Evolutionary conservation across 306 rosid species (phyloP), one percentile per base, ranked within the genome.

Genomic region (Trifolium pratense): DNA sequence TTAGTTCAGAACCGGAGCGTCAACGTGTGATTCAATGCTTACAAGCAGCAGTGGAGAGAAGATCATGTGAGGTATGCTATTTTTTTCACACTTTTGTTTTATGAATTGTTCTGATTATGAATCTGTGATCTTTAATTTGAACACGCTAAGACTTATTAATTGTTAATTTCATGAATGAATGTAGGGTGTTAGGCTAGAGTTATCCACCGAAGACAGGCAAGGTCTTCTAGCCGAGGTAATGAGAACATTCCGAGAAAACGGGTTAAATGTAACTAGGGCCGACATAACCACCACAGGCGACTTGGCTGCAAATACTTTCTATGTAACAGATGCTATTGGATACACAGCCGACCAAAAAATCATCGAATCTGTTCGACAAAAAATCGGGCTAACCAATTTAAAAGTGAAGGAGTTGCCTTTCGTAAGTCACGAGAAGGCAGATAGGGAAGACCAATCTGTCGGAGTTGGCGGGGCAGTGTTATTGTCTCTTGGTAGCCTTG

Each of bases 401-500:
- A 80, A 68, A 78, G 95, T 94, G 68, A 89, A 87, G 83, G 97
- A 90, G 63, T 45, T 89, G 82, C 88, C 99, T 36, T 79, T 86
- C 66, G 61, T 70, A 5, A 75, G 83, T 59, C 79, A 80, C 17
- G 45, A 75, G 32, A 89, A 88, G 70, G 77, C 63, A 25, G 93
- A 84, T 20, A 77, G 87, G 60, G 97, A 88, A 34, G 95, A 88
- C 58, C 84, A 81, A 48, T 68, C 86, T 7, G 90, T 79, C 51
- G 92, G 97, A 68, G 94, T 84, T 60, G 97, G 99, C 67, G 97
- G 97, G 85, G 86, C 99, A 21, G 95, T 91, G 73, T 58, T 94
- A 80, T 81, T 94, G 13, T 88, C 95, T 36, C 90, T 94, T 11
- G 96, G 99, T 66, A 88, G 96, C 97, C 62, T 94, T 40, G 87